Evolutionary conservation across 352 stramenopile genomes (phyloP), one percentile per base, ranked within the genome.

Genomic region (Phytophthora tubulina): DNA sequence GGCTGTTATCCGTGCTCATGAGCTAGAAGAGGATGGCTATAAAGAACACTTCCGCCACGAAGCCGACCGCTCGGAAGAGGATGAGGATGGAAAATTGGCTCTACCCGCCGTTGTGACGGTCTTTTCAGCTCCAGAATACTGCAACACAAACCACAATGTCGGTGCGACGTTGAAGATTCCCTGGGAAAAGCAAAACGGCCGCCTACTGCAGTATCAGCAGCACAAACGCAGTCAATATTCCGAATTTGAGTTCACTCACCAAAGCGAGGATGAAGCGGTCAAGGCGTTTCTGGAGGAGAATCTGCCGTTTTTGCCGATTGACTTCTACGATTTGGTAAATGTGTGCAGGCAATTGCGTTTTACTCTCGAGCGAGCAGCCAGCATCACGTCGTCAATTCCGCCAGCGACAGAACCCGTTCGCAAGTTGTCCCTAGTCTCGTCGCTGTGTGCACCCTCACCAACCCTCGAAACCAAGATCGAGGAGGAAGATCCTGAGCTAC

Each of bases 101-200:
- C 54, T 94, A 17, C 83, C 86, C 13, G 81, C 84, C 0, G 78
- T 94, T 53, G 80, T 94, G 36, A 96, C 89, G 0, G 86, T 96
- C 9, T 96, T 96, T 68, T 96, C 89, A 1, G 89, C 89, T 13
- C 87, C 89, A 27, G 84, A 95, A 67, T 96, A 96, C 63, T 96
- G 89, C 73, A 92, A 93, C 62, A 92, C 81, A 15, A 93, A 95
- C 58, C 70, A 88, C 63, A 96, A 96, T 51, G 88, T 92, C 72
- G 88, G 88, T 10, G 88, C 88, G 15, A 95, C 88, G 44, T 67
- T 95, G 33, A 73, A 81, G 49, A 83, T 95, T 39, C 80, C 85
- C 14, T 93, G 79, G 75, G 75, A 88, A 53, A 75, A 69, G 45
- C 63, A 75, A 38, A 74, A 75, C 33, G 50, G 60, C 2, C 63